These are phyloP conservation scores for Leccinum incarnatum DNA, from an alignment of 768 basidiomycete species.

Conservation along the genomic window DNA sequence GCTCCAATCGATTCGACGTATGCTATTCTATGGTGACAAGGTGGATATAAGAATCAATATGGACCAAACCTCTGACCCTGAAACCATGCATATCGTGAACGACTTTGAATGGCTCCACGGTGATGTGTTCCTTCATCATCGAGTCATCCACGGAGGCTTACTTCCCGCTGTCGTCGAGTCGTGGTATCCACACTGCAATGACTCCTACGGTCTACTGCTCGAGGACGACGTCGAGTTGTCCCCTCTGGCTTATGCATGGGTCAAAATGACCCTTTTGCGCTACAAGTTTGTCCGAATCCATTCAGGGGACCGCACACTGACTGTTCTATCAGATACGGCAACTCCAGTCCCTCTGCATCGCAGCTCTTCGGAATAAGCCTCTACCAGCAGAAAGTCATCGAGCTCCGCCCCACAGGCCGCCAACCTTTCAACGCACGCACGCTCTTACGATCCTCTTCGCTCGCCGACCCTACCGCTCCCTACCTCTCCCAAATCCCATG, in stretches of 20 bases:
- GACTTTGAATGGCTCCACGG: slow-evolving; percentile 62
- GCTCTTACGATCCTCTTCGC: slow-evolving; percentile 45
- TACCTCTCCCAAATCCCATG: slow-evolving; percentile 88
- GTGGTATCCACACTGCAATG: slow-evolving; percentile 75
- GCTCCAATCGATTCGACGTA: slow-evolving; percentile 51
- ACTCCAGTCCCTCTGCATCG: slow-evolving; percentile 35
- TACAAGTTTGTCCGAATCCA: slow-evolving; percentile 54
- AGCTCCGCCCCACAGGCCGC: slow-evolving; percentile 67
- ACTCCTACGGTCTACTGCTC: slow-evolving; percentile 75
- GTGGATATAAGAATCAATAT: slow-evolving; percentile 67
- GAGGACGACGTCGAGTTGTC: slow-evolving; percentile 89
- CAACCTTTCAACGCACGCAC: slow-evolving; percentile 62
- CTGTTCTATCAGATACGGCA: slow-evolving; percentile 51
- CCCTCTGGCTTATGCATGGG: slow-evolving; percentile 81
- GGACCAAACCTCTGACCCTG: slow-evolving; percentile 67
- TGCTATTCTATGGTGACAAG: slow-evolving; percentile 66
- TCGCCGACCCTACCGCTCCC: slow-evolving; percentile 52
- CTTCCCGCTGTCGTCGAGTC: slow-evolving; percentile 84
- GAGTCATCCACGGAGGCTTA: slow-evolving; percentile 76
- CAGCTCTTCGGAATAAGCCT: slow-evolving; percentile 77
- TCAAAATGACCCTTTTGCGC: slow-evolving; percentile 73
- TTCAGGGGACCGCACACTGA: neutral
- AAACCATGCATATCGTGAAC: slow-evolving; percentile 53
- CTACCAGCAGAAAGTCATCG: slow-evolving; percentile 82
- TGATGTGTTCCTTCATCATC: slow-evolving; percentile 57